A percentile compares a stretch with the other conserved stretches of the same genome.
phyloP scores from a whole-genome alignment of 2,329 filamentous ascomycete genomes.

The Epichloe festucae region DNA sequence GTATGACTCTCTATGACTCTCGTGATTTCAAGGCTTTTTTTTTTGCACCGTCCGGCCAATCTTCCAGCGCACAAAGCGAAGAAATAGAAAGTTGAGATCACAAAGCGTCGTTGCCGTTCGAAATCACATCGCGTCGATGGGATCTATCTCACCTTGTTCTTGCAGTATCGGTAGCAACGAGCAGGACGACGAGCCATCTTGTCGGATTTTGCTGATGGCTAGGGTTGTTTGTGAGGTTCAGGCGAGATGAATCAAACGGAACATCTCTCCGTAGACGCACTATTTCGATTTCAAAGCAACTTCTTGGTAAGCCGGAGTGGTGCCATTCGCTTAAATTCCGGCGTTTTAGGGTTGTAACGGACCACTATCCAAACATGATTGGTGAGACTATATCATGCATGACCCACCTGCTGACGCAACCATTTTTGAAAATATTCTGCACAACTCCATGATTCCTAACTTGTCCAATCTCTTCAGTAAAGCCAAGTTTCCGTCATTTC shows the following conservation, averaged over 20 bases:
- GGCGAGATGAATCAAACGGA: constrained; percentile 17
- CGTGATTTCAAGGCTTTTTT: background rate
- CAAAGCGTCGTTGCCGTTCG: background rate
- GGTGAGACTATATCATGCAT: background rate
- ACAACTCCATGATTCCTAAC: background rate
- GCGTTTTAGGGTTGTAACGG: constrained; percentile 25
- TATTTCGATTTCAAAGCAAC: constrained; percentile 43
- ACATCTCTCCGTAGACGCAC: constrained; percentile 18
- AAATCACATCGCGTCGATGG: constrained; percentile 4
- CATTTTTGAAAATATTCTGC: background rate
- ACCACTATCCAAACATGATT: background rate
- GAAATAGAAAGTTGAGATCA: background rate
- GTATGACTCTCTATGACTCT: background rate
- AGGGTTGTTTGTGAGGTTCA: constrained; percentile 23
- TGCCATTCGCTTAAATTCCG: constrained; percentile 24
- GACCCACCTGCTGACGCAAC: background rate
- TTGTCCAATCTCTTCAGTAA: constrained; percentile 11
- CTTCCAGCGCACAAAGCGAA: background rate
- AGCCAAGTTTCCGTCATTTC: constrained; percentile 15
- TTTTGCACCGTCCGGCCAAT: background rate
- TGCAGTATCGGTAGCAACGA: constrained; percentile 99
- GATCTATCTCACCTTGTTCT: constrained; percentile 82
- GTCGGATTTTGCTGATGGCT: constrained; percentile 42
- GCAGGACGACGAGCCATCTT: constrained; percentile 99
- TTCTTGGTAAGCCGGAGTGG: constrained; percentile 17